phyloP scores from a whole-genome alignment of 2,329 filamentous ascomycete species.

The Fonsecaea pedrosoi region DNA sequence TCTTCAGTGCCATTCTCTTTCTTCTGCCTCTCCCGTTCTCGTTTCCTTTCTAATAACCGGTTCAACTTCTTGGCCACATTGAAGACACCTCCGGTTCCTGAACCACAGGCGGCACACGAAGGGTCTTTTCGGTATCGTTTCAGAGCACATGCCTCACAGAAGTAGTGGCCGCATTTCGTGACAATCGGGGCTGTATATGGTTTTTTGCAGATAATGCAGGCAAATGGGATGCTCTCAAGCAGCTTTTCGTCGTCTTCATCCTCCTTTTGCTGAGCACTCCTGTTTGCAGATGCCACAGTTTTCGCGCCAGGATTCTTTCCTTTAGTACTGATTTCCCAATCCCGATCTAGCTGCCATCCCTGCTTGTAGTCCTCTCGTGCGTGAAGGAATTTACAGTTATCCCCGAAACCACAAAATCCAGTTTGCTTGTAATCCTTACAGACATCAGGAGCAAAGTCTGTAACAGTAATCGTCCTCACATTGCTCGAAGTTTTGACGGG shows the following conservation, averaged over 20 bases:
- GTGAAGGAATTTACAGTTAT: conserved; percentile 76
- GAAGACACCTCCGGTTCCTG: conserved; percentile 87
- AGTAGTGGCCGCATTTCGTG: conserved; percentile 94
- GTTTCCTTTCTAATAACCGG: conserved; percentile 76
- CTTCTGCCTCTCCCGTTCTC: conserved; percentile 60
- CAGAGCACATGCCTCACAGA: conserved; percentile 89
- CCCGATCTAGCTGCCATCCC: conserved; percentile 92
- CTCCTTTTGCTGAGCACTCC: conserved; percentile 45
- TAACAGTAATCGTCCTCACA: conserved; percentile 86
- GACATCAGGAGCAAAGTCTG: conserved; percentile 88
- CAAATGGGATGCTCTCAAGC: conserved; percentile 85
- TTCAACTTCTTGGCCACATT: conserved; percentile 84
- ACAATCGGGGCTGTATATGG: conserved; percentile 80
- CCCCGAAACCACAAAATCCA: conserved; percentile 67
- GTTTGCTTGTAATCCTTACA: conserved; percentile 94
- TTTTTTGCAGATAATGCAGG: conserved; percentile 82
- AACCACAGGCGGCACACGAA: conserved; percentile 82
- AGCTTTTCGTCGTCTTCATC: conserved; percentile 49
- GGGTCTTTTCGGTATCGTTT: conserved; percentile 86
- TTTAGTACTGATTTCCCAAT: conserved; percentile 87
- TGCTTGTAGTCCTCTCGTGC: conserved; percentile 73
- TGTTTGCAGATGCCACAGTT: conserved; percentile 57
- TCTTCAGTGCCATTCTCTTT: conserved; percentile 61
- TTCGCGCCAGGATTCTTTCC: conserved; percentile 58
- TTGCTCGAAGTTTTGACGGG: conserved; percentile 87